phyloP scores from a whole-genome alignment of 164 flowering plant genomes.

The Akebia trifoliata region DNA sequence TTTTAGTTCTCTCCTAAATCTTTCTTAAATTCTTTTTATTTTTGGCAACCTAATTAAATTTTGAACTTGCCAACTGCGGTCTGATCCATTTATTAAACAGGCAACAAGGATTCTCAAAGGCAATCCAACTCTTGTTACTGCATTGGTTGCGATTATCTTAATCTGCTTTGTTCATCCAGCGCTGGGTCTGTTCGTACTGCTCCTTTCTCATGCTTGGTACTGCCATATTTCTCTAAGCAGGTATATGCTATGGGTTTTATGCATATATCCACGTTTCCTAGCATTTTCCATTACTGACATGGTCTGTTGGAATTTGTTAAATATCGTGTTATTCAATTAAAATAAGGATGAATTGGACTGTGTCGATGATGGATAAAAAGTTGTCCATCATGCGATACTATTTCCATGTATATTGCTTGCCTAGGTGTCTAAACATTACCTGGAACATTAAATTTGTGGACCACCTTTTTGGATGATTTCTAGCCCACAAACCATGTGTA shows the following conservation, averaged over 20 bases:
- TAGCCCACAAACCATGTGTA: too few species aligned
- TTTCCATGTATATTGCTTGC: too few species aligned
- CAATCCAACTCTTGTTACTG: slow-evolving; percentile 46
- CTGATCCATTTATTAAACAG: slow-evolving; percentile 37
- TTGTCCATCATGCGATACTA: too few species aligned
- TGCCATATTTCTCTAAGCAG: slow-evolving; percentile 84
- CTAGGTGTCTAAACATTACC: too few species aligned
- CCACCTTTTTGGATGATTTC: too few species aligned
- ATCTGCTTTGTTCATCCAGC: slow-evolving; percentile 90
- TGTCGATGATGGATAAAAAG: too few species aligned
- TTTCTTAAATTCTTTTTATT: neutral
- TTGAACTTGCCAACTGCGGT: slow-evolving; percentile 13
- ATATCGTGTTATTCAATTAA: too few species aligned
- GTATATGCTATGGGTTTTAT: slow-evolving; percentile 24
- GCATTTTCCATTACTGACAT: neutral
- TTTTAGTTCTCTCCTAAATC: neutral
- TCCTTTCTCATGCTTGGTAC: slow-evolving; percentile 57
- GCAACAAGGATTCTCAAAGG: slow-evolving; percentile 49
- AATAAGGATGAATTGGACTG: too few species aligned
- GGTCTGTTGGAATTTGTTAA: neutral
- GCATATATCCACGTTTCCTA: neutral
- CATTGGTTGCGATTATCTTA: slow-evolving; percentile 41
- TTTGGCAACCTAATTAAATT: too few species aligned
- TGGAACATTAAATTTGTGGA: too few species aligned
- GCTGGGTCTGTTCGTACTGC: slow-evolving; percentile 64